Evolutionary conservation across 1,284 basidiomycete genomes (phyloP).

Genomic region (Ustilago loliicola): DNA sequence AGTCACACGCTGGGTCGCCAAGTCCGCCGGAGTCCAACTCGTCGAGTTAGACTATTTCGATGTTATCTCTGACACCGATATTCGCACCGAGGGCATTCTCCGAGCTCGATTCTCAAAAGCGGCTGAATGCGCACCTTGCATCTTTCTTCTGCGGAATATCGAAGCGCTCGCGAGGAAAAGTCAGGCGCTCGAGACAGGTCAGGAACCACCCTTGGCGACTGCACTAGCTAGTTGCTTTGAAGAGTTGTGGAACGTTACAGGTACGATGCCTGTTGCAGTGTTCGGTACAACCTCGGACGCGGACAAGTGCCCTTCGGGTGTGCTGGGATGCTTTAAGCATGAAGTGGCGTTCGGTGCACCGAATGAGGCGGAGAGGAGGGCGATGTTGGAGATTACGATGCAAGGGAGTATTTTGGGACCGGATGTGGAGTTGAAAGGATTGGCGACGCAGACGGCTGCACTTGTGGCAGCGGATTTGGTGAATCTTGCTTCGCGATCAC

Average conservation of each 20-base stretch:
- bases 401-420: conserved; percentile 75
- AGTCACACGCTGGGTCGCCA: conserved; percentile 75
- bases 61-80: conserved; percentile 82
- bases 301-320: conserved; percentile 77
- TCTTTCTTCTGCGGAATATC: conserved; percentile 84
- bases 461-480: conserved; percentile 86
- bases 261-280: conserved; percentile 52
- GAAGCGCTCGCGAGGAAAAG: conserved; percentile 85
- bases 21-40: conserved; percentile 80
- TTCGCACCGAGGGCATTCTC: conserved; percentile 83
- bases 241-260: conserved; percentile 72
- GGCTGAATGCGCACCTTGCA: conserved; percentile 83
- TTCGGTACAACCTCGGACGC: conserved; percentile 82
- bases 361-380: conserved; percentile 80
- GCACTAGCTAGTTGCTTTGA: conserved; percentile 79
- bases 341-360: conserved; percentile 83
- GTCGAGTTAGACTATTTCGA: conserved; percentile 91
- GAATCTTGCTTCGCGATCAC: conserved; percentile 79
- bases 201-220: conserved; percentile 79
- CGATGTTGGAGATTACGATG: conserved; percentile 77
- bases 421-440: conserved; percentile 80
- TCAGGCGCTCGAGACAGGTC: conserved; percentile 78
- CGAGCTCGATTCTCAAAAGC: conserved; percentile 85
- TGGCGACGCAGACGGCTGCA: conserved; percentile 93
- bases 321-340: conserved; percentile 88